Percentiles rank a stretch among this genome's conserved stretches.
Evolutionary conservation across 1,284 basidiomycete genomes (phyloP).

Genomic region (Cutaneotrichosporon arboriforme): DNA sequence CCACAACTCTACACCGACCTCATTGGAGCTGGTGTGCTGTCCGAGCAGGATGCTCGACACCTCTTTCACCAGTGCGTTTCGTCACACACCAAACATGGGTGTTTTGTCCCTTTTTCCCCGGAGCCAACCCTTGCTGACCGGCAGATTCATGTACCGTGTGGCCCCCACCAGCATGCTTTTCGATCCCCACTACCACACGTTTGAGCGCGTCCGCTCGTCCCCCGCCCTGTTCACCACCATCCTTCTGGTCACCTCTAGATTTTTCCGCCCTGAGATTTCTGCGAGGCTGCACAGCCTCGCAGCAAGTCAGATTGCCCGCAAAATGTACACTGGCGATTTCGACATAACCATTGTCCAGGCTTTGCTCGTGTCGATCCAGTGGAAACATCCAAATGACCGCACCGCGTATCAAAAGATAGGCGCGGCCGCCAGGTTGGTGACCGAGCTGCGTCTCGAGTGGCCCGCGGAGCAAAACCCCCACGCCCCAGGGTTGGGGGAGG

Average conservation of each 20-base stretch:
- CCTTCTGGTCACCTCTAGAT: slow-evolving; percentile 21
- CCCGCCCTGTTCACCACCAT: slow-evolving; percentile 22
- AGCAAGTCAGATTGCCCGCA: slow-evolving; percentile 16
- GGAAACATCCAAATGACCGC: slow-evolving; percentile 15
- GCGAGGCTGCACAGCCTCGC: slow-evolving; percentile 8
- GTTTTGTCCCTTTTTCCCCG: no score
- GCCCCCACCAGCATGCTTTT: slow-evolving; percentile 5
- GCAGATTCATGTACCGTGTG: slow-evolving; percentile 8
- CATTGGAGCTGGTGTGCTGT: slow-evolving; percentile 3
- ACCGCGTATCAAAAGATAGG: slow-evolving; percentile 24
- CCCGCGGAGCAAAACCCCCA: neutral
- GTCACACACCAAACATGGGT: no score
- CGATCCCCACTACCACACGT: slow-evolving; percentile 13
- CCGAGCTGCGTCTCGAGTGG: slow-evolving; percentile 16
- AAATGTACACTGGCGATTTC: slow-evolving; percentile 12
- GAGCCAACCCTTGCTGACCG: no score
- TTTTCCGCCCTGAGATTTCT: slow-evolving; percentile 16
- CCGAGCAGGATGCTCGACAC: slow-evolving; percentile 6
- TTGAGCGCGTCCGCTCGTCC: slow-evolving; percentile 5
- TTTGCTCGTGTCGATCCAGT: slow-evolving; percentile 14
- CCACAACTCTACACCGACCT: neutral
- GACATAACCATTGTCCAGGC: slow-evolving; percentile 17
- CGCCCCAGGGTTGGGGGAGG: slow-evolving; percentile 2
- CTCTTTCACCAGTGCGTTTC: slow-evolving; percentile 13
- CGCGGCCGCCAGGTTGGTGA: slow-evolving; percentile 22